phyloP scores from a whole-genome alignment of 805 yeast species.

The Ogataea dorogensis region DNA sequence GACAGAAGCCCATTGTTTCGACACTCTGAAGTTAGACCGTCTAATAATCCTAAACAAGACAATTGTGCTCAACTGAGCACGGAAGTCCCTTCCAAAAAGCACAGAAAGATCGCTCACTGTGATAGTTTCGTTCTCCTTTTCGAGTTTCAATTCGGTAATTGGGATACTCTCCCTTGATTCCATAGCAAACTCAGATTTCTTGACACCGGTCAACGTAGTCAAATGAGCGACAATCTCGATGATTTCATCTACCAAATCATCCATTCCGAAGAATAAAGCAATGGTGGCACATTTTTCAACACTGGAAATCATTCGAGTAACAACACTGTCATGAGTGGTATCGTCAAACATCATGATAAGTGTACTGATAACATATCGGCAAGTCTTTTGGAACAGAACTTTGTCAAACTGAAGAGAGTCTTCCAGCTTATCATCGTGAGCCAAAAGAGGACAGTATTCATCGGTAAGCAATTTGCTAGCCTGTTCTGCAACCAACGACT shows the following conservation, averaged over 20 bases:
- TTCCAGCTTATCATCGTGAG: conserved; percentile 15
- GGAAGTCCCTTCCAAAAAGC: conserved; percentile 83
- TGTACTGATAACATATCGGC: conserved; percentile 66
- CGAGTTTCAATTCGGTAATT: conserved; percentile 46
- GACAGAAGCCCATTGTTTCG: conserved; percentile 57
- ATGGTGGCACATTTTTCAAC: conserved; percentile 81
- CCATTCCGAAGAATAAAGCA: conserved; percentile 61
- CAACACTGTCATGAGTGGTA: conserved; percentile 87
- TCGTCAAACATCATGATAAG: conserved; percentile 77
- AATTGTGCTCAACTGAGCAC: conserved; percentile 86
- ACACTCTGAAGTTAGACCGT: conserved; percentile 49
- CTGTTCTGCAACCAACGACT: conserved; percentile 57
- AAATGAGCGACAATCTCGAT: conserved; percentile 64
- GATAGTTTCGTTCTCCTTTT: conserved; percentile 54
- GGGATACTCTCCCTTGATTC: conserved; percentile 42
- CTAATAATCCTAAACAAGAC: conserved; percentile 77
- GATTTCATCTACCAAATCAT: conserved; percentile 60
- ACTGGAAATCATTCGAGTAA: conserved; percentile 82
- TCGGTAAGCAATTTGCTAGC: conserved; percentile 28
- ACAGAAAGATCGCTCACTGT: conserved; percentile 82
- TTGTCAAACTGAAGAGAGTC: conserved; percentile 59
- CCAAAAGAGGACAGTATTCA: conserved; percentile 1
- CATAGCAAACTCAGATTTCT: conserved; percentile 27
- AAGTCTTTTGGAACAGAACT: conserved; percentile 62
- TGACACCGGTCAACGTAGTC: conserved; percentile 58